Evolutionary conservation across 1,284 basidiomycete species (phyloP).

Genomic region (Phylloboletellus chloephorus): DNA sequence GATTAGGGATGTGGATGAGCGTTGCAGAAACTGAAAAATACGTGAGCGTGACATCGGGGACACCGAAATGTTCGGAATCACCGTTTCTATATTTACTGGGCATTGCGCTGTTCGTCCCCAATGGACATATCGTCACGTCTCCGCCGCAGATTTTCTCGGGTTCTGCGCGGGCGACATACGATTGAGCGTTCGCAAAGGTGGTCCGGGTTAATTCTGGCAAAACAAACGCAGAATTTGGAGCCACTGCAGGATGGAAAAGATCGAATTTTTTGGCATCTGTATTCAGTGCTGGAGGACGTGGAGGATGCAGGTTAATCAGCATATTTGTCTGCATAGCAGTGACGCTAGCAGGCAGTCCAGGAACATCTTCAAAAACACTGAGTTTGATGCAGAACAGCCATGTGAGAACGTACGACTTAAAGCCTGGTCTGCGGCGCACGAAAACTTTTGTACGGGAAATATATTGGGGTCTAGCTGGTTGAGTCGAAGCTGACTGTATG

Average conservation of each 20-base stretch:
- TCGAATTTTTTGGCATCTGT: conserved; percentile 36
- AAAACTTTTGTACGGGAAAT: conserved; percentile 68
- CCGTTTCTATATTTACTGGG: conserved; percentile 85
- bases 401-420: conserved; percentile 39
- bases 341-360: conserved; percentile 44
- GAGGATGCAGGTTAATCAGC: conserved; percentile 42
- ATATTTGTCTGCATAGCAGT: conserved; percentile 36
- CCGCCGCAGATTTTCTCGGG: conserved; percentile 41
- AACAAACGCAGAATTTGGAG: conserved; percentile 25
- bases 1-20: conserved; percentile 61
- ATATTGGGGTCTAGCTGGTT: conserved; percentile 67
- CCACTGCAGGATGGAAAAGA: conserved; percentile 43
- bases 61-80: conserved; percentile 29
- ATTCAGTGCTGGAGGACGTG: conserved; percentile 36
- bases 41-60: conserved; percentile 2
- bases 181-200: conserved; percentile 35
- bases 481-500: conserved; percentile 68
- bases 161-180: conserved; percentile 19
- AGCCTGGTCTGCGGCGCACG: conserved; percentile 35
- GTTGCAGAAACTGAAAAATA: conserved; percentile 65
- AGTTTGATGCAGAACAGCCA: not conserved
- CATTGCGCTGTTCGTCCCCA: conserved; percentile 86
- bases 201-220: conserved; percentile 35
- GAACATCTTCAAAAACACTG: conserved; percentile 35
- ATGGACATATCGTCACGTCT: conserved; percentile 67